Base-by-base conservation (phyloP, 305 asterid genomes). In the Fraxinus baroniana region DNA sequence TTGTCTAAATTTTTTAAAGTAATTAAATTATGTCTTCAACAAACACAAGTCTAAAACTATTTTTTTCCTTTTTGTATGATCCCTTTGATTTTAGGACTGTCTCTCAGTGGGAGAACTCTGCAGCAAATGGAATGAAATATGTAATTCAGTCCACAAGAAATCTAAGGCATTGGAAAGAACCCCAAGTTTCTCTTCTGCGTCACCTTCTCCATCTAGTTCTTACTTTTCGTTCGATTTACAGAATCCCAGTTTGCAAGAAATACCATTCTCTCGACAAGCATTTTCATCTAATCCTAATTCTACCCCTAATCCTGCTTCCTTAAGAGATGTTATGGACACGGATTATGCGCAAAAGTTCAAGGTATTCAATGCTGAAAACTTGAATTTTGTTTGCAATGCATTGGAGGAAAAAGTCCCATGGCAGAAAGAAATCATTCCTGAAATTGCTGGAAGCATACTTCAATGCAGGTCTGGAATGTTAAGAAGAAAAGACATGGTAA, bases 401-500 rank as follows among this genome's bases (percentile, higher is more conserved):
- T 81, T 96, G 80, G 97, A 92, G 91, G 87, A 89, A 72, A 90
- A 88, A 64, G 95, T 90, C 12, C 94, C 98, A 5, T 88, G 92
- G 89, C 95, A 91, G 79, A 92, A 79, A 60, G 86, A 90, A 8
- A 83, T 91, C 35, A 89, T 94, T 32, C 88, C 90, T 0, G 94
- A 93, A 5, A 90, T 96, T 0, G 90, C 89, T 0, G 93, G 91
- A 35, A 90, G 97, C 1, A 80, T 96, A 9, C 87, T 94, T 20
- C 94, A 87, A 80, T 91, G 88, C 92, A 80, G 98, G 79, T 94
- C 98, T 0, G 92, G 95, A 15, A 91, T 90, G 95, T 26, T 89
- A 37, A 82, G 84, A 60, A 86, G 94, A 80, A 91, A 84, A 81
- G 83, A 72, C 32, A 79, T 44, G 8, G 7, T 2, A 4, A 78